A percentile compares a stretch with the other conserved stretches of the same genome.
Conservation (phyloP, 257 asterid species). For the Scutellaria baicalensis region DNA sequence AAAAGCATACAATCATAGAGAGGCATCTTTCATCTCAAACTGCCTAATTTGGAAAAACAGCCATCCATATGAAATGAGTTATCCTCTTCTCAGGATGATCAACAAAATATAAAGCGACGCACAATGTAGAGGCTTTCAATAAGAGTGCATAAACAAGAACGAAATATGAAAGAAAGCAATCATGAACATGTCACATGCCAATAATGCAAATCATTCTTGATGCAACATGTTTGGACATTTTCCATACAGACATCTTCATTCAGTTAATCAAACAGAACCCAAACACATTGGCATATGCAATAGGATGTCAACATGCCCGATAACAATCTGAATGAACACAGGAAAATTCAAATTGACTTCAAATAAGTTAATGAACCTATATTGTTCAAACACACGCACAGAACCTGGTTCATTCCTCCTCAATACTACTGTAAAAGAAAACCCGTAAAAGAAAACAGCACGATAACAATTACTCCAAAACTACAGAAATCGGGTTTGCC, state of each 20-base stretch:
- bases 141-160: background rate
- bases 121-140: background rate
- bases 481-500: too few species aligned
- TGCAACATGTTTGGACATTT: background rate
- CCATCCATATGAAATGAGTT: conserved; percentile 8
- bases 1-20: conserved; percentile 90
- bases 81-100: background rate
- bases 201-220: background rate
- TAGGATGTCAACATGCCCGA: background rate
- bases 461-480: too few species aligned
- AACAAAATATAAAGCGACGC: background rate
- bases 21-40: conserved; percentile 51
- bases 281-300: background rate
- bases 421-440: too few species aligned
- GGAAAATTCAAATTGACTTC: background rate
- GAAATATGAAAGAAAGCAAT: background rate
- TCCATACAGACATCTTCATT: too few species aligned
- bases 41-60: background rate
- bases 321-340: background rate
- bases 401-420: too few species aligned
- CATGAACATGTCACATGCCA: background rate
- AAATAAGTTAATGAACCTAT: background rate
- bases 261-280: background rate
- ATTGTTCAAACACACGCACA: background rate
- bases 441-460: too few species aligned